Conservation (phyloP, 2,329 filamentous ascomycete genomes). For the Cryphonectria radicalis region DNA sequence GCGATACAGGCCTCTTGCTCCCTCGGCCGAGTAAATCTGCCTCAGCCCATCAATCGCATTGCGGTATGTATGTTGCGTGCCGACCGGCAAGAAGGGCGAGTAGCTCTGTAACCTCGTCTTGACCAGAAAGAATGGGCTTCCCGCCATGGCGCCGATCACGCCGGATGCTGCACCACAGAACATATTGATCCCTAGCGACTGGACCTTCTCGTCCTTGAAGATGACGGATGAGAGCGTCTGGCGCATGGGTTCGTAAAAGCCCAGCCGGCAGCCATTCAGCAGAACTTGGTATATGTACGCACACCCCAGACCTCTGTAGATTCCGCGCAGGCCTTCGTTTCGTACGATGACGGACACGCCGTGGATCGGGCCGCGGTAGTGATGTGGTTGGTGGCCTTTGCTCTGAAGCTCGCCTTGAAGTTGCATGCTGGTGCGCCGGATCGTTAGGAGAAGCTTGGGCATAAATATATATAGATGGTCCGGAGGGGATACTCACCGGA, state of each 20-base stretch:
- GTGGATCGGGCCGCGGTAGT: constrained; percentile 91
- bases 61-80: constrained; percentile 92
- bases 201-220: constrained; percentile 72
- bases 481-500: constrained; percentile 65
- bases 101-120: constrained; percentile 96
- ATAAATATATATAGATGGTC: neutral
- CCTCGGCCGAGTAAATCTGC: constrained; percentile 79
- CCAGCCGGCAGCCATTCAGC: constrained; percentile 92
- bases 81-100: constrained; percentile 89
- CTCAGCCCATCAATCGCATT: constrained; percentile 82
- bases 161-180: constrained; percentile 88
- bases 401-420: constrained; percentile 92
- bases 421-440: constrained; percentile 69
- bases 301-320: constrained; percentile 87
- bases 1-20: constrained; percentile 80
- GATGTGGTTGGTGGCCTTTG: constrained; percentile 80
- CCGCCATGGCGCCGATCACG: constrained; percentile 87
- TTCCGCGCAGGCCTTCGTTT: constrained; percentile 84
- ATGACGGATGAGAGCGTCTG: constrained; percentile 69
- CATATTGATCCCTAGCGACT: constrained; percentile 91
- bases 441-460: constrained; percentile 11
- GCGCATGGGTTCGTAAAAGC: constrained; percentile 97
- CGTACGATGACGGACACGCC: constrained; percentile 87
- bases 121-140: constrained; percentile 95
- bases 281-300: constrained; percentile 97